Evolutionary conservation across 257 asterid species (phyloP).

Genomic region (Plantago major): DNA sequence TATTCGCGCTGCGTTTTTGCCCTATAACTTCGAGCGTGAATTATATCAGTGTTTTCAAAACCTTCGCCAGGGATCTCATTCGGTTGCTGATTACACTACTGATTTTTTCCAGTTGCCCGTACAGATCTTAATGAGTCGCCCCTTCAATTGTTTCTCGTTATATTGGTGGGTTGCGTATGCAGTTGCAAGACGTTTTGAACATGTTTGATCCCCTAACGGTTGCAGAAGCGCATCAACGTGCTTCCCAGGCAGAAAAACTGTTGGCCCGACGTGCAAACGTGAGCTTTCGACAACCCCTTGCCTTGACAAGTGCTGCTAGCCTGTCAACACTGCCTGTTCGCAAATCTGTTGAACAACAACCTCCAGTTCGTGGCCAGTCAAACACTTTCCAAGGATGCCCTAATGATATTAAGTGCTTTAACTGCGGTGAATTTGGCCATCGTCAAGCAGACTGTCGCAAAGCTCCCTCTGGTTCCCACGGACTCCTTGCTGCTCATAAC

Average conservation of each 20-base stretch:
- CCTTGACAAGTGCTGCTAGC: no score
- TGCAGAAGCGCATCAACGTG: background rate
- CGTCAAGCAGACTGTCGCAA: no score
- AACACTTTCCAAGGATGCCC: no score
- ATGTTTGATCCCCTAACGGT: background rate
- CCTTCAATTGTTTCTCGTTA: background rate
- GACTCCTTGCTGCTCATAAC: no score
- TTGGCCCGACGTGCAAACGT: background rate
- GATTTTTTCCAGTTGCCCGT: background rate
- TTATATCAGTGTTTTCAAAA: background rate
- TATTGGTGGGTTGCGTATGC: background rate
- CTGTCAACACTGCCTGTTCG: no score
- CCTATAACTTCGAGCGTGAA: background rate
- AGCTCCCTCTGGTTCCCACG: no score
- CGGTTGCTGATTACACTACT: background rate
- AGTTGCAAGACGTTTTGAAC: background rate
- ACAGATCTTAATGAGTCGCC: background rate
- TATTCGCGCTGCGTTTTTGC: background rate
- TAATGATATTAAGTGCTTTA: no score
- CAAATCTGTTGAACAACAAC: no score
- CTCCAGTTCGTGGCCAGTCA: no score
- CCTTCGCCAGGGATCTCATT: no score
- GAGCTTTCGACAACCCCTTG: no score
- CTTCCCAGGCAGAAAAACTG: background rate
- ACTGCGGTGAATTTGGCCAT: no score